Percentiles rank a stretch among this genome's conserved stretches.
Conservation (phyloP, 352 stramenopile genomes). For the Hyaloperonospora arabidopsidis region DNA sequence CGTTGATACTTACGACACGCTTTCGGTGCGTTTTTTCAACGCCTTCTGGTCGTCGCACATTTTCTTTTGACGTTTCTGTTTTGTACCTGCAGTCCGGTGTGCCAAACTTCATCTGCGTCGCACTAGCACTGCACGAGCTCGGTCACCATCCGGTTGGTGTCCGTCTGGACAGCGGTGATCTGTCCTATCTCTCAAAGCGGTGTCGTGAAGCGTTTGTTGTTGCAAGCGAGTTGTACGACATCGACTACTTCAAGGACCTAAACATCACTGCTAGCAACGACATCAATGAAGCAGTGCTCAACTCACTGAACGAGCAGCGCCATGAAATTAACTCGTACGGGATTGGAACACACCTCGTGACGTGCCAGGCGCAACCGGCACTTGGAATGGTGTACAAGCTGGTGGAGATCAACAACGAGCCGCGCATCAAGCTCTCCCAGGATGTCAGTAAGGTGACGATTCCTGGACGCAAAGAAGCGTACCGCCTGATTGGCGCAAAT, state of each 20-base stretch:
- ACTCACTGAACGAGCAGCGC: conserved; percentile 90
- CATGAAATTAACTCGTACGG: conserved; percentile 95
- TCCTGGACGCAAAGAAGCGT: conserved; percentile 85
- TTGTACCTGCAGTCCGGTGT: conserved; percentile 74
- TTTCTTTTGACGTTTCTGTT: conserved; percentile 10
- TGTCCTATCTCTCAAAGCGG: conserved; percentile 92
- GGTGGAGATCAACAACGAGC: conserved; percentile 92
- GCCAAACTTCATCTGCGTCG: conserved; percentile 96
- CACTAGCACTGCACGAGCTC: conserved; percentile 89
- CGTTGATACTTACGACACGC: conserved; percentile 98
- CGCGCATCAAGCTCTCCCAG: conserved; percentile 97
- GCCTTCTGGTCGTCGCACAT: background rate
- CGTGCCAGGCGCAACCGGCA: conserved; percentile 96
- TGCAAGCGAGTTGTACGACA: conserved; percentile 42
- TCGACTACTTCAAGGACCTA: conserved; percentile 74
- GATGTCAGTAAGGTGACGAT: conserved; percentile 95
- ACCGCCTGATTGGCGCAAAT: conserved; percentile 86
- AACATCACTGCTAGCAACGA: conserved; percentile 98
- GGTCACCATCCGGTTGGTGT: conserved; percentile 90
- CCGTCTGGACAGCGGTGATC: conserved; percentile 96
- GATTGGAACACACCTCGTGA: conserved; percentile 94
- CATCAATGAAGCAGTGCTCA: conserved; percentile 97
- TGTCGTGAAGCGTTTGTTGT: conserved; percentile 62
- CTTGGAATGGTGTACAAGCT: conserved; percentile 99
- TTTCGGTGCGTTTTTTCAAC: conserved; percentile 52